These are phyloP conservation scores for Passalora sequoiae DNA, from an alignment of 2,329 filamentous ascomycete species.

Conservation along the genomic window DNA sequence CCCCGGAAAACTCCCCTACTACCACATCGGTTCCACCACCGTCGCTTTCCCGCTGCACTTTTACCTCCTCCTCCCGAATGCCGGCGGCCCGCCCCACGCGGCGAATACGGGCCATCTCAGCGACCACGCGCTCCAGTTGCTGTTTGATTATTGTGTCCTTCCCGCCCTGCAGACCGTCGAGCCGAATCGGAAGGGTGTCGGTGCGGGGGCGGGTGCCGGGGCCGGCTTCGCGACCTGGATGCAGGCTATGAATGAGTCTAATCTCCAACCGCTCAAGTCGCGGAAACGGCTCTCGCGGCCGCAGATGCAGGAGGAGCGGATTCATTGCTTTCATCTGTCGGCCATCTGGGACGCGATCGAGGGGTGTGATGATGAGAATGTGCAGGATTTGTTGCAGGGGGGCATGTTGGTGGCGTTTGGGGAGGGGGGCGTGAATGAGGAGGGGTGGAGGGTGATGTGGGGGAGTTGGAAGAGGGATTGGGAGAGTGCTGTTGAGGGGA, in stretches of 20 bases:
- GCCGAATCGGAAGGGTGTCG: constrained; percentile 13
- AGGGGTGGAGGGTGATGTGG: constrained; percentile 11
- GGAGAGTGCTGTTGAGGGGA: constrained; percentile 8
- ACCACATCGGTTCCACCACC: constrained; percentile 20
- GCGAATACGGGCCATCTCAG: constrained; percentile 9
- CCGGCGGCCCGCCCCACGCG: constrained; percentile 10
- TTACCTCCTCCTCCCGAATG: constrained; percentile 20
- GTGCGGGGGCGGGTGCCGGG: no score
- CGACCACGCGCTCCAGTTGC: constrained; percentile 14
- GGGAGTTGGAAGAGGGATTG: constrained; percentile 8
- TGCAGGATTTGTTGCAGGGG: constrained; percentile 8
- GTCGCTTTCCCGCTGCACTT: constrained; percentile 21
- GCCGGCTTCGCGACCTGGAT: constrained; percentile 18
- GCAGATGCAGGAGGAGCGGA: constrained; percentile 16
- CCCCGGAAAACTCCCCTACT: constrained; percentile 18
- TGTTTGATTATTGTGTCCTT: constrained; percentile 17
- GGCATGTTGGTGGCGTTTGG: constrained; percentile 9
- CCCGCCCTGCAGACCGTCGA: constrained; percentile 18
- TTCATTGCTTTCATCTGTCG: constrained; percentile 18
- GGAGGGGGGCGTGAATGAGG: constrained; percentile 5
- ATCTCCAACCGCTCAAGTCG: constrained; percentile 20
- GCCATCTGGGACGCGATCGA: constrained; percentile 18
- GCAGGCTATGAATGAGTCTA: constrained; percentile 21
- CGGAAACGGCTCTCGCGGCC: constrained; percentile 9
- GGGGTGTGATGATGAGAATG: constrained; percentile 8